Percentiles rank a stretch among this genome's conserved stretches.
Evolutionary conservation across 345 rosid genomes (phyloP).

Genomic region (Eucalyptus pauciflora): DNA sequence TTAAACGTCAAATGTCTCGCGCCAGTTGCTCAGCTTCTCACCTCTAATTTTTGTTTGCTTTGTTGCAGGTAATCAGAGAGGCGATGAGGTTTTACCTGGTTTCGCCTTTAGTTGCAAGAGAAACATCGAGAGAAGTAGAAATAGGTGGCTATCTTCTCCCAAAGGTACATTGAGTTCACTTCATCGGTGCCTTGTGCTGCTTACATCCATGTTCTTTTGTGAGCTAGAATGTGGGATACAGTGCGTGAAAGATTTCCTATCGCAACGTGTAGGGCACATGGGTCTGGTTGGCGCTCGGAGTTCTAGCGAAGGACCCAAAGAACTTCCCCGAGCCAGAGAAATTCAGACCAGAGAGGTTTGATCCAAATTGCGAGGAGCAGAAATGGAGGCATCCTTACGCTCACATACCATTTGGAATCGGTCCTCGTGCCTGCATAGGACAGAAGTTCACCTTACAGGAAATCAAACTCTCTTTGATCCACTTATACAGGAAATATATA

Average conservation of each 20-base stretch:
- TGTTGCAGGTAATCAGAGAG: conserved; percentile 69
- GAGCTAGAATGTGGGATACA: neutral
- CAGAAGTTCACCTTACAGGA: conserved; percentile 75
- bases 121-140: conserved; percentile 65
- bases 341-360: conserved; percentile 78
- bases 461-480: conserved; percentile 62
- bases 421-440: conserved; percentile 90
- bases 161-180: conserved; percentile 27
- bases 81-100: conserved; percentile 76
- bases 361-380: conserved; percentile 75
- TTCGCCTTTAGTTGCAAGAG: conserved; percentile 81
- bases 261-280: conserved; percentile 56
- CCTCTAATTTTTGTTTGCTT: neutral
- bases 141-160: conserved; percentile 83
- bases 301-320: conserved; percentile 77
- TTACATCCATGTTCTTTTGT: neutral
- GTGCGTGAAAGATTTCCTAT: neutral
- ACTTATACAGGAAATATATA: conserved; percentile 46
- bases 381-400: conserved; percentile 74
- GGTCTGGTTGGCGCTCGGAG: conserved; percentile 92
- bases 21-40: neutral
- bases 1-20: neutral
- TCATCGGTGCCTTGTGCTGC: neutral
- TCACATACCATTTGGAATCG: conserved; percentile 81
- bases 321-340: conserved; percentile 83